Percentiles rank a stretch among this genome's conserved stretches.
Conservation (phyloP, 352 stramenopile genomes). For the Globisporangium okanoganense region DNA sequence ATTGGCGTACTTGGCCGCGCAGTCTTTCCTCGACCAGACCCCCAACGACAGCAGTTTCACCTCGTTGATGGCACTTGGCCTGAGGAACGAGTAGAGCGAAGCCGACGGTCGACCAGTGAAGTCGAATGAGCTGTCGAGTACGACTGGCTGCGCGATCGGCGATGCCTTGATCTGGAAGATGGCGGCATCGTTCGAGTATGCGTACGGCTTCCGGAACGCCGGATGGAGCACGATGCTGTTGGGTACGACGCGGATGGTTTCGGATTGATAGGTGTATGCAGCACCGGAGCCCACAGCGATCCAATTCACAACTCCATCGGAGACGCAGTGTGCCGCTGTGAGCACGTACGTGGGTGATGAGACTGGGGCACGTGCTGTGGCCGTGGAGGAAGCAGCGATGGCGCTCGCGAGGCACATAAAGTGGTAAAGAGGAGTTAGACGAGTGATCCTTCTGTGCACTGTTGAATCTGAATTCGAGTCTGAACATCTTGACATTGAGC, state of each 20-base stretch:
- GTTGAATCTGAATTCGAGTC: too few relatives aligned
- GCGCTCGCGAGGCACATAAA: too few relatives aligned
- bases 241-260: background rate
- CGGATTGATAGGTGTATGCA: background rate
- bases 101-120: background rate
- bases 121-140: background rate
- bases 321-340: background rate
- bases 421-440: too few relatives aligned
- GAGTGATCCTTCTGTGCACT: too few relatives aligned
- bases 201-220: background rate
- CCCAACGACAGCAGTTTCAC: background rate
- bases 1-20: background rate
- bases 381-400: too few relatives aligned
- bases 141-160: background rate
- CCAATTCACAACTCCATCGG: background rate
- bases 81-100: background rate
- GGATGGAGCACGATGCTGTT: slow-evolving; percentile 2
- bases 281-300: background rate
- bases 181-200: background rate
- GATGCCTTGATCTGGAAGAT: background rate
- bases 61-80: background rate
- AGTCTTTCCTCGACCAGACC: background rate
- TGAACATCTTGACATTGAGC: too few relatives aligned
- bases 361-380: too few relatives aligned
- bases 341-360: background rate